Percentiles rank a stretch among this genome's conserved stretches.
phyloP scores from a whole-genome alignment of 179 eudicot genomes.

The Beta lomatogona region DNA sequence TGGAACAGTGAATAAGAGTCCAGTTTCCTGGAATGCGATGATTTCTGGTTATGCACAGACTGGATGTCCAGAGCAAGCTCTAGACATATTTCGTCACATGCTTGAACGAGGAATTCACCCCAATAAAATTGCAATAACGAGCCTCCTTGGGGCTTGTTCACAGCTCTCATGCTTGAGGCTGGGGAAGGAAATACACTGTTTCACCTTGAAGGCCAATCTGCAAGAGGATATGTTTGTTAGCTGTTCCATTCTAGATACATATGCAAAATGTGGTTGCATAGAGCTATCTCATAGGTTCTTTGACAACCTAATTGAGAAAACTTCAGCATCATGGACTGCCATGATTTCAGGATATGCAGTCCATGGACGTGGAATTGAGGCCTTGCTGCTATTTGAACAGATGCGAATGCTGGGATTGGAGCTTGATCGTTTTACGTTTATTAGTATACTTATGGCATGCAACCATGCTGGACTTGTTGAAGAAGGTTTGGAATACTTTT shows the following conservation, averaged over 20 bases:
- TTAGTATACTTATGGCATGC: constrained; percentile 61
- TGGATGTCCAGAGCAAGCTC: constrained; percentile 52
- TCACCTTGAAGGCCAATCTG: constrained; percentile 52
- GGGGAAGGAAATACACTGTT: constrained; percentile 63
- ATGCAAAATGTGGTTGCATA: constrained; percentile 68
- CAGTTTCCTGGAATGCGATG: constrained; percentile 75
- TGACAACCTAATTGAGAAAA: constrained; percentile 38
- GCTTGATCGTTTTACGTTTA: constrained; percentile 60
- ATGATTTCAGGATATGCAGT: constrained; percentile 74
- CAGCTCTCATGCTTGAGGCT: constrained; percentile 56
- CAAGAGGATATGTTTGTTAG: constrained; percentile 41
- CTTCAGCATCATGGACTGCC: constrained; percentile 54
- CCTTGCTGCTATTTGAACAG: constrained; percentile 50
- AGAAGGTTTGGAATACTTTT: constrained; percentile 55
- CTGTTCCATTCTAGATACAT: constrained; percentile 68
- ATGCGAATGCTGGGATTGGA: constrained; percentile 50
- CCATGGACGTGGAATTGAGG: constrained; percentile 63
- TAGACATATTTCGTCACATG: constrained; percentile 49
- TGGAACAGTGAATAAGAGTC: constrained; percentile 35
- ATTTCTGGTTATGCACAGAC: constrained; percentile 63
- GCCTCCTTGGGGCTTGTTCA: constrained; percentile 63
- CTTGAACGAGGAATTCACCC: constrained; percentile 35
- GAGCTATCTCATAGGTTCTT: constrained; percentile 52
- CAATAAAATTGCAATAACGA: constrained; percentile 43
- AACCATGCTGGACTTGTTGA: constrained; percentile 61